A percentile compares a stretch with the other conserved stretches of the same genome.
phyloP scores from a whole-genome alignment of 352 stramenopile species.

The Phytophthora citricola region DNA sequence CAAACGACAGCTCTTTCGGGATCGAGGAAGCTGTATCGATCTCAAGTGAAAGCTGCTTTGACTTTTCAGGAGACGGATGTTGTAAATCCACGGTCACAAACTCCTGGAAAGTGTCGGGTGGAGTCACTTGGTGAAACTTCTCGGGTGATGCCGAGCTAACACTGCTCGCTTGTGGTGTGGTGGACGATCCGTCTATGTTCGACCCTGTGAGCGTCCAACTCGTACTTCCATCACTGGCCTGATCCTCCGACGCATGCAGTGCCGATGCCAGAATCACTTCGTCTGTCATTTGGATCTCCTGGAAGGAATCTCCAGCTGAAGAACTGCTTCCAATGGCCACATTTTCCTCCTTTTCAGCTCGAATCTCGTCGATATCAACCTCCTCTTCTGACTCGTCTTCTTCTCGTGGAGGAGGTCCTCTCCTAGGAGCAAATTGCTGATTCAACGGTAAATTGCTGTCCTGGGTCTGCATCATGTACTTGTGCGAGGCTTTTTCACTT shows the following conservation, averaged over 20 bases:
- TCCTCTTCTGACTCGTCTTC: slow-evolving; percentile 4
- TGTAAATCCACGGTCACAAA: background rate
- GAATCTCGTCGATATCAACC: background rate
- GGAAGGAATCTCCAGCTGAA: slow-evolving; percentile 23
- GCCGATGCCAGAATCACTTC: slow-evolving; percentile 4
- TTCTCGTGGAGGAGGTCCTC: slow-evolving; percentile 12
- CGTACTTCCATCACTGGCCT: slow-evolving; percentile 19
- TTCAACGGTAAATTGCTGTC: slow-evolving; percentile 12
- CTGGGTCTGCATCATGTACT: background rate
- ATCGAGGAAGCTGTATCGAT: slow-evolving; percentile 7
- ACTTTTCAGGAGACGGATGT: background rate
- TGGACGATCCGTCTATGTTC: slow-evolving; percentile 15
- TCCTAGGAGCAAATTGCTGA: slow-evolving; percentile 31
- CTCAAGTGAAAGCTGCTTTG: slow-evolving; percentile 5
- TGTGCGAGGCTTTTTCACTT: background rate
- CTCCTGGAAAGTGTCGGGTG: background rate
- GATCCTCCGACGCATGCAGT: slow-evolving; percentile 16
- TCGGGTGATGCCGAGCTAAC: slow-evolving; percentile 19
- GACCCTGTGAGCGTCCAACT: slow-evolving; percentile 30
- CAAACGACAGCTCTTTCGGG: slow-evolving; percentile 27
- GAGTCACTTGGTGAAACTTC: slow-evolving; percentile 9
- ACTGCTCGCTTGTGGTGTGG: slow-evolving; percentile 21
- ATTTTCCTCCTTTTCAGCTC: slow-evolving; percentile 20
- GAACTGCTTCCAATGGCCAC: slow-evolving; percentile 7
- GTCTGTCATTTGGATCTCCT: slow-evolving; percentile 29